A percentile compares a stretch with the other conserved stretches of the same genome.
These are phyloP conservation scores for Hebeloma cylindrosporum DNA, from an alignment of 768 basidiomycete genomes.

Conservation along the genomic window DNA sequence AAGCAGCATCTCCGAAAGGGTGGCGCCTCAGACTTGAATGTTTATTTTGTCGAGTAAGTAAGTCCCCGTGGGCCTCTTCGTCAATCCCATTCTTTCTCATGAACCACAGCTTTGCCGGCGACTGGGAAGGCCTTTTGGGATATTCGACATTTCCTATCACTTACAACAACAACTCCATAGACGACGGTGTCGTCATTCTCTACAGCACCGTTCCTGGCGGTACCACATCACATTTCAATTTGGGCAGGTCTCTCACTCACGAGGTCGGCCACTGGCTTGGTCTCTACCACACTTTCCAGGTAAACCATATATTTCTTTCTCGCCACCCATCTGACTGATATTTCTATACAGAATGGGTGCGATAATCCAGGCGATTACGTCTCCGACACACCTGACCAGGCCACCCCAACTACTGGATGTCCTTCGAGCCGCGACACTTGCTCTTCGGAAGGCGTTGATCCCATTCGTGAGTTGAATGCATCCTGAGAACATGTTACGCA, in stretches of 20 bases:
- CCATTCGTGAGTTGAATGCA: slow-evolving; percentile 26
- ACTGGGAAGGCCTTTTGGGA: slow-evolving; percentile 29
- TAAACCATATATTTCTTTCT: not conserved
- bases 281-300: slow-evolving; percentile 40
- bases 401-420: slow-evolving; percentile 33
- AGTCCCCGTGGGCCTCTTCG: not conserved
- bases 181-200: slow-evolving; percentile 40
- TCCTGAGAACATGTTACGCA: not conserved
- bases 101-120: slow-evolving; percentile 19
- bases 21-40: slow-evolving; percentile 15
- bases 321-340: not conserved
- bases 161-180: slow-evolving; percentile 24
- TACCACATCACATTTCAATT: slow-evolving; percentile 30
- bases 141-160: slow-evolving; percentile 37
- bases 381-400: slow-evolving; percentile 40
- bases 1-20: slow-evolving; percentile 17
- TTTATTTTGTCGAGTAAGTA: slow-evolving; percentile 23
- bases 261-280: slow-evolving; percentile 42
- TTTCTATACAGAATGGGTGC: slow-evolving; percentile 20
- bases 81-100: not conserved
- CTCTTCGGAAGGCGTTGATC: slow-evolving; percentile 33
- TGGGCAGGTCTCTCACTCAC: slow-evolving; percentile 34
- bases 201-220: slow-evolving; percentile 34
- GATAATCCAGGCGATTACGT: slow-evolving; percentile 36
- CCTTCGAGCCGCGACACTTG: slow-evolving; percentile 34